These are phyloP conservation scores for Cladosporium colombiae DNA, from an alignment of 2,329 filamentous ascomycete genomes.

Conservation along the genomic window DNA sequence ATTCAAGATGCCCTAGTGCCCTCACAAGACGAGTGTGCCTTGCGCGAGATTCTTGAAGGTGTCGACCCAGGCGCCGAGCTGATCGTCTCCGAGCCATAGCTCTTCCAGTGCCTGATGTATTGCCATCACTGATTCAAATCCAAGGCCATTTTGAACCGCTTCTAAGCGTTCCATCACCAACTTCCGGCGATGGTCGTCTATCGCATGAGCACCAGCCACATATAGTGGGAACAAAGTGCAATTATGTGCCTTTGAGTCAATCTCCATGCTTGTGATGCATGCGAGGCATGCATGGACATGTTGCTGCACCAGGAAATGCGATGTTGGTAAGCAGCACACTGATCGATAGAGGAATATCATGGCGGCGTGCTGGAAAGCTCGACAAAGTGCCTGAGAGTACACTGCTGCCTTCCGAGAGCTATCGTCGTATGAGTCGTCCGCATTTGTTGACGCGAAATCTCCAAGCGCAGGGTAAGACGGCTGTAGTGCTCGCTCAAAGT, in stretches of 20 bases:
- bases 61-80: conserved; percentile 1
- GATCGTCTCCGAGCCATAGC: conserved; percentile 8
- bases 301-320: conserved; percentile 16
- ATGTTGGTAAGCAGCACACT: conserved; percentile 9
- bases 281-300: conserved; percentile 14
- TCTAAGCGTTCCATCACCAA: conserved; percentile 4
- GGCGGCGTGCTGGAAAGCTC: conserved; percentile 13
- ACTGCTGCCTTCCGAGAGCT: conserved; percentile 12
- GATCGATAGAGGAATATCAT: conserved; percentile 18
- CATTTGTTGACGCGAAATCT: conserved; percentile 6
- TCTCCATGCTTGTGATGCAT: conserved; percentile 19
- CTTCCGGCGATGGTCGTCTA: conserved; percentile 1
- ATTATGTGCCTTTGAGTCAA: conserved; percentile 16
- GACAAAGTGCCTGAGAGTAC: conserved; percentile 14
- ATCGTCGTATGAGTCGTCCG: conserved; percentile 14
- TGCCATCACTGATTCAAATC: conserved; percentile 10
- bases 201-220: conserved; percentile 11
- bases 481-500: conserved; percentile 9
- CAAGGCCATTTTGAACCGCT: conserved; percentile 14
- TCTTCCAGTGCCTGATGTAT: conserved; percentile 10
- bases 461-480: conserved; percentile 9
- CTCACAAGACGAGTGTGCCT: conserved; percentile 12
- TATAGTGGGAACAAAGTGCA: conserved; percentile 18
- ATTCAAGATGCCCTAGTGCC: background rate
- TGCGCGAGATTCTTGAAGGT: conserved; percentile 15